Evolutionary conservation across 805 yeast species (phyloP), one percentile per base, ranked within the genome.

Genomic region (Yueomyces sinensis): DNA sequence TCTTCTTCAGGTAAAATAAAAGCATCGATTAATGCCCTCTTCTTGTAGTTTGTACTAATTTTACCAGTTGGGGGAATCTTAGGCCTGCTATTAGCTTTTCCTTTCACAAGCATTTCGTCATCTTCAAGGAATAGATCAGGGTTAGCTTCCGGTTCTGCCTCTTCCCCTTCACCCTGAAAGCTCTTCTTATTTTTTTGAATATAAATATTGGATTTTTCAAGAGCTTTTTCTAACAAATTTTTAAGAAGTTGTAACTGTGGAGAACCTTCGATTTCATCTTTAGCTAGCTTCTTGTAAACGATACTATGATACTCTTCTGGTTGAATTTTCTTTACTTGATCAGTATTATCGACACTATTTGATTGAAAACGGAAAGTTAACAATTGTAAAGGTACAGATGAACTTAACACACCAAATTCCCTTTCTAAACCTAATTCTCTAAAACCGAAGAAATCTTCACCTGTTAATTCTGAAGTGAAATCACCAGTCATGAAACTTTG

Each of bases 381-480:
- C 37, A 91, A 62, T 56, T 89, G 94, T 30, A 93, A 64, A 2
- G 99, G 98, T 19, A 91, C 84, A 0, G 94, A 73, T 3, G 87
- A 70, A 20, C 87, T 79, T 33, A 86, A 59, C 52, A 89, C 63
- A 9, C 89, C 87, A 54, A 84, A 80, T 55, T 91, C 99, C 47
- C 79, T 82, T 49, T 89, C 97, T 35, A 91, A 62, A 0, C 98
- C 98, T 32, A 91, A 64, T 44, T 89, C 97, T 51, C 72, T 81
- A 65, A 91, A 93, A 0, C 99, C 99, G 61, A 93, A 93, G 68
- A 87, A 91, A 59, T 91, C 99, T 47, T 89, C 98, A 5, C 97
- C 98, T 1, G 62, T 56, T 27, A 91, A 62, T 40, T 87, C 95
- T 46, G 73, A 79, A 1, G 95, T 80, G 54, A 91, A 91, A 49